Conservation (phyloP, 352 stramenopile genomes). For the Elongisporangium undulatum region DNA sequence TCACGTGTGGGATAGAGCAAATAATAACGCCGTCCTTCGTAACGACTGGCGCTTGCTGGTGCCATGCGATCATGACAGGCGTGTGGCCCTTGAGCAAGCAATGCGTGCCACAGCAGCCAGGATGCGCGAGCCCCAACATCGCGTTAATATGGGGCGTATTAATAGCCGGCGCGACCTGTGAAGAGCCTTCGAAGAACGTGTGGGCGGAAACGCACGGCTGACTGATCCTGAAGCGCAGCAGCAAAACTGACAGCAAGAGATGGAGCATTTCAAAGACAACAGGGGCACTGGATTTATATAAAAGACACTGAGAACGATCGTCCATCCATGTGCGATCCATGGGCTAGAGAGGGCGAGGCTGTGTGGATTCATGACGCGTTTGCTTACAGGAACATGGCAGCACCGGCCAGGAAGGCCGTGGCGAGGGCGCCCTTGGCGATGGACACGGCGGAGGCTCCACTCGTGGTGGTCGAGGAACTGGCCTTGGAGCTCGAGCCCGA, state of each 20-base stretch:
- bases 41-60: not conserved
- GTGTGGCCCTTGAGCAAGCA: not conserved
- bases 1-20: not conserved
- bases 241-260: slow-evolving; percentile 9
- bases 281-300: slow-evolving; percentile 9
- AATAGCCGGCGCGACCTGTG: not conserved
- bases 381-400: slow-evolving; percentile 24
- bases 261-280: slow-evolving; percentile 4
- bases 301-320: slow-evolving; percentile 2
- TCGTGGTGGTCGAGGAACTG: not conserved
- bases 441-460: slow-evolving; percentile 1
- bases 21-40: not conserved
- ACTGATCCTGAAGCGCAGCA: not conserved
- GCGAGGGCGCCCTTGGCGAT: slow-evolving; percentile 5
- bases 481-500: not conserved
- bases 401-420: slow-evolving; percentile 14
- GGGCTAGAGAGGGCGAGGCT: not conserved
- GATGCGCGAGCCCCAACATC: no score
- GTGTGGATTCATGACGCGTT: no score
- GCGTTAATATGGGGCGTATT: not conserved
- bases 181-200: not conserved
- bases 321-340: slow-evolving; percentile 2
- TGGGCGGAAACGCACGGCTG: not conserved
- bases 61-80: not conserved
- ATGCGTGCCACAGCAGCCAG: no score